phyloP scores from a whole-genome alignment of 2,329 filamentous ascomycete species.

The Cryoendolithus antarcticus region DNA sequence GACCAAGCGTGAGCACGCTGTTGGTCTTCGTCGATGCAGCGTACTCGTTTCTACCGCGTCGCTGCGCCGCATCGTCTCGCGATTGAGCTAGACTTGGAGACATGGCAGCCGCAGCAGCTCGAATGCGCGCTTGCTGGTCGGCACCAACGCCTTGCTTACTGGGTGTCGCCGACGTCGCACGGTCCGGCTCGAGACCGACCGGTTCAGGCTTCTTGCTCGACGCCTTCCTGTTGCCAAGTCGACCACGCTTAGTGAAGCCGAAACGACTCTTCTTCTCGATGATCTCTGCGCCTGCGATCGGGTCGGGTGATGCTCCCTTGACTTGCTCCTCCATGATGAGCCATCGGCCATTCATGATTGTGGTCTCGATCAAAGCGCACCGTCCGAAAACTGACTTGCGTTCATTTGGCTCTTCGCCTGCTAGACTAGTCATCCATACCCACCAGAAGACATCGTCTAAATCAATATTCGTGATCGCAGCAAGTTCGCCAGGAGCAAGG shows the following conservation, averaged over 20 bases:
- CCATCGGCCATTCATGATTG: slow-evolving; percentile 72
- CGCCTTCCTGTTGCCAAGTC: slow-evolving; percentile 57
- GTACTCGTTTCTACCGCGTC: slow-evolving; percentile 44
- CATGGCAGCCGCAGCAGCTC: slow-evolving; percentile 67
- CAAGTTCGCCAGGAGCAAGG: slow-evolving; percentile 83
- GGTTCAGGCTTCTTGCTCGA: slow-evolving; percentile 42
- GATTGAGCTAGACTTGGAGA: slow-evolving; percentile 46
- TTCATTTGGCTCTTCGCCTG: slow-evolving; percentile 71
- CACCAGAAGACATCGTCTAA: slow-evolving; percentile 98
- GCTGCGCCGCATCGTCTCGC: slow-evolving; percentile 28
- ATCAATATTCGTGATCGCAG: slow-evolving; percentile 75
- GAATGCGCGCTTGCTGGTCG: slow-evolving; percentile 86
- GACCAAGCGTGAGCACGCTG: slow-evolving; percentile 80
- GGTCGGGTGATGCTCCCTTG: slow-evolving; percentile 78
- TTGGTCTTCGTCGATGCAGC: slow-evolving; percentile 59
- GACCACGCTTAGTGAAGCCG: slow-evolving; percentile 63
- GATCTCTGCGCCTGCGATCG: slow-evolving; percentile 75
- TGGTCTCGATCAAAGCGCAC: slow-evolving; percentile 83
- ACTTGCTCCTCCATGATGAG: slow-evolving; percentile 93
- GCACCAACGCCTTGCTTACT: slow-evolving; percentile 79
- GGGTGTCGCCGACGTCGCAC: slow-evolving; percentile 36
- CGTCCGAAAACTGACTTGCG: slow-evolving; percentile 89
- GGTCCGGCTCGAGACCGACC: slow-evolving; percentile 28
- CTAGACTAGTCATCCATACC: slow-evolving; percentile 98
- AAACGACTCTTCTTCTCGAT: slow-evolving; percentile 81